These are phyloP conservation scores for Fusarium devonianum DNA, from an alignment of 2,329 filamentous ascomycete species.

Conservation along the genomic window DNA sequence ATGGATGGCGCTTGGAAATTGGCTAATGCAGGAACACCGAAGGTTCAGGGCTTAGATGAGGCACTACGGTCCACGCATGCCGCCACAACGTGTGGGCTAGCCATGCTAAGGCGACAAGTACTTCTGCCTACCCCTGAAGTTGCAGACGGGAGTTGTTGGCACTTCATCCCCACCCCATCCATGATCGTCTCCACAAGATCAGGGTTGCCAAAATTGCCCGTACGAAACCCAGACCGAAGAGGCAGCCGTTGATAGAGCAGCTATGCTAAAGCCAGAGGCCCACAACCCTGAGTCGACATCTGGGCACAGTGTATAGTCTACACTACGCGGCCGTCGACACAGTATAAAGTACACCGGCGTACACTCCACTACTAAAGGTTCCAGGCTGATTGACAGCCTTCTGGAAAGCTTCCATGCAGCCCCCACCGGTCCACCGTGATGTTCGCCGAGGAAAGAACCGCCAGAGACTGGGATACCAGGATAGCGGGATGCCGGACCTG, in stretches of 20 bases:
- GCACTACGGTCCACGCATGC: slow-evolving; percentile 33
- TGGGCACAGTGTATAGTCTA: slow-evolving; percentile 28
- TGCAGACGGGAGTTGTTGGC: slow-evolving; percentile 39
- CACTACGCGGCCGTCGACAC: slow-evolving; percentile 9
- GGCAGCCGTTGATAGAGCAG: slow-evolving; percentile 12
- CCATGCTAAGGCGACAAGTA: slow-evolving; percentile 30
- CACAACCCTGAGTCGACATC: slow-evolving; percentile 6
- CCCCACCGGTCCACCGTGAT: slow-evolving; percentile 31
- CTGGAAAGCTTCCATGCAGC: slow-evolving; percentile 43
- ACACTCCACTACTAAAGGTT: slow-evolving; percentile 19
- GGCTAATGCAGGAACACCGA: slow-evolving; percentile 44
- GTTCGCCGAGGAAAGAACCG: slow-evolving; percentile 28
- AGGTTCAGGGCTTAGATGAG: slow-evolving; percentile 37
- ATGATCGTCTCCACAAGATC: slow-evolving; percentile 29
- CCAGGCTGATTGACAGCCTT: slow-evolving; percentile 33
- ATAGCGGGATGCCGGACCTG: slow-evolving; percentile 12
- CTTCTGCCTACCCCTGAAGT: slow-evolving; percentile 33
- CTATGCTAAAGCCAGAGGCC: slow-evolving; percentile 13
- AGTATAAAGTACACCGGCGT: slow-evolving; percentile 26
- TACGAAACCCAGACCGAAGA: slow-evolving; percentile 28
- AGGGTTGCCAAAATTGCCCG: slow-evolving; percentile 30
- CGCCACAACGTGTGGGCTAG: slow-evolving; percentile 36
- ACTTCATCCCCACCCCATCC: slow-evolving; percentile 38
- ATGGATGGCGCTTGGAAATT: slow-evolving; percentile 37
- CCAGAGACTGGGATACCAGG: slow-evolving; percentile 28